Evolutionary conservation across 148 eudicot species (phyloP).

Genomic region (Nepenthes gracilis): DNA sequence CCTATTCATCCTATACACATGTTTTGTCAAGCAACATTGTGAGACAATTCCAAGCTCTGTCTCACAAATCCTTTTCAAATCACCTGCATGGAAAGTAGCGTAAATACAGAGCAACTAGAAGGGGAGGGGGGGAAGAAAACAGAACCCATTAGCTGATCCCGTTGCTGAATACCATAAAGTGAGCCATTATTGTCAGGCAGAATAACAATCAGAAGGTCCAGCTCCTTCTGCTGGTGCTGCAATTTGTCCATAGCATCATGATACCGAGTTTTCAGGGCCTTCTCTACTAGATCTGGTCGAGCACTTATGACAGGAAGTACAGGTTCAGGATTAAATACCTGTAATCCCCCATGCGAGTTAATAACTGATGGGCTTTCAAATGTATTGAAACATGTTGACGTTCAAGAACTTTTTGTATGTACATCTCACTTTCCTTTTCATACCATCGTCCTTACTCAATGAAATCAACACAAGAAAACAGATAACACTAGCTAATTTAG

Average conservation of each 20-base stretch:
- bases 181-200: conserved; percentile 21
- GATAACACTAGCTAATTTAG: not conserved
- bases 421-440: no score
- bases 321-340: no score
- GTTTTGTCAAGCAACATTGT: conserved; percentile 27
- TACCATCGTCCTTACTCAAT: conserved; percentile 6
- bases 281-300: conserved; percentile 26
- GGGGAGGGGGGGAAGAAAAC: not conserved
- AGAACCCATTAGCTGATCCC: not conserved
- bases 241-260: conserved; percentile 6
- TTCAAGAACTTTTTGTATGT: no score
- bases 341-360: no score
- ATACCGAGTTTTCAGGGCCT: conserved; percentile 14
- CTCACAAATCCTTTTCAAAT: conserved; percentile 34
- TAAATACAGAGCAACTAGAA: not conserved
- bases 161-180: conserved; percentile 17
- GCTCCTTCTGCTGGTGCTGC: conserved; percentile 6
- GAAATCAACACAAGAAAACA: conserved; percentile 13
- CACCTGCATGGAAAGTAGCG: conserved; percentile 14
- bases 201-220: conserved; percentile 23
- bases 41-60: conserved; percentile 31
- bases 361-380: no score
- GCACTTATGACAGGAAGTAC: conserved; percentile 1
- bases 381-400: no score
- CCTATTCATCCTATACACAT: conserved; percentile 17